These are phyloP conservation scores for Aspergillus neoniger DNA, from an alignment of 2,329 filamentous ascomycete genomes.

Conservation along the genomic window DNA sequence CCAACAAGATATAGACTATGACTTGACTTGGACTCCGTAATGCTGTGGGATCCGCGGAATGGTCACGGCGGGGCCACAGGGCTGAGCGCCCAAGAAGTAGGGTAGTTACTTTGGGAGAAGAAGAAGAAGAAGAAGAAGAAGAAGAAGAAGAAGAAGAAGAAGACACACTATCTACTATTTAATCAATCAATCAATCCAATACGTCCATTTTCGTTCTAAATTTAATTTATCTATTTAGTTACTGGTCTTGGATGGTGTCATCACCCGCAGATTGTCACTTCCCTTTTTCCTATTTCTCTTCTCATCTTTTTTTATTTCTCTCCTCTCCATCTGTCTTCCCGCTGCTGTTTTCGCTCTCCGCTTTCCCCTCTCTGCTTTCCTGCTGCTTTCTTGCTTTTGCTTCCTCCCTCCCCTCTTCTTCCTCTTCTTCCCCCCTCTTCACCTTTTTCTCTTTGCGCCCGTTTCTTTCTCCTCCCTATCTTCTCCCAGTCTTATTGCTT, in stretches of 20 bases:
- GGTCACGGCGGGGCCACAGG: slow-evolving; percentile 16
- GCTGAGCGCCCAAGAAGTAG: slow-evolving; percentile 12
- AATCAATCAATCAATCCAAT: no score
- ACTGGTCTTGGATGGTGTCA: background rate
- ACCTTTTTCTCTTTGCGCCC: background rate
- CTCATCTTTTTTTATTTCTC: background rate
- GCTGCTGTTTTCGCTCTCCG: background rate
- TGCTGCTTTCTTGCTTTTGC: background rate
- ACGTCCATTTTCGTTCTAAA: background rate
- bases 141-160: no score
- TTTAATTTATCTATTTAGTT: background rate
- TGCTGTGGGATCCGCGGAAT: background rate
- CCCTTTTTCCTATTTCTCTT: background rate
- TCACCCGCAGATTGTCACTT: background rate
- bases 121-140: background rate
- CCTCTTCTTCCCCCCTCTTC: background rate
- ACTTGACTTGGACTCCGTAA: no score
- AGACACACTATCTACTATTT: no score
- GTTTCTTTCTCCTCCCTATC: background rate
- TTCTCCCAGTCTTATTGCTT: background rate
- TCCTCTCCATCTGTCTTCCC: slow-evolving; percentile 2
- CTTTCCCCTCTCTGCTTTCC: background rate
- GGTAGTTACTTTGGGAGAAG: background rate
- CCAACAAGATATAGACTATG: no score
- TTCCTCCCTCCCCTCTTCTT: background rate